Base-by-base conservation (phyloP, 306 rosid species). In the Neltuma alba region DNA sequence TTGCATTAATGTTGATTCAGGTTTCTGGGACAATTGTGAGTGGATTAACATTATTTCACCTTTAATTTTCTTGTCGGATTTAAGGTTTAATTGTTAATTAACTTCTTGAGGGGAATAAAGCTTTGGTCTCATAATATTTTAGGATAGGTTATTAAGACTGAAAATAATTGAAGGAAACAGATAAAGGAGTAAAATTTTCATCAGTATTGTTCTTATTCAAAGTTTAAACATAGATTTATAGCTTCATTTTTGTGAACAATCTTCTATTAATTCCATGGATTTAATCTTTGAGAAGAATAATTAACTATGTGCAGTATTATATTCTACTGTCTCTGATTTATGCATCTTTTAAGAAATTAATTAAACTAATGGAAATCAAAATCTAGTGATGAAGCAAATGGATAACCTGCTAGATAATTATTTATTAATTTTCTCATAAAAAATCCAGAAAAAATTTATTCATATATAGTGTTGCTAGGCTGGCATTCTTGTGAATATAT, bases 11-110 rank as follows among this genome's bases (percentile, higher is more conserved):
- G 66, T 27, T 76, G 65, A 66, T 76, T 79, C 33, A 72, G n/a
- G 72, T 78, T 76, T 82, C 23, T 79, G 83, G 80, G 88, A 47
- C 48, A 82, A 82, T 28, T 82, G 84, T 79, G 80, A 65, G 60
- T 52, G 60, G n/a, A 52, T 20, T n/a, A 85, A 79, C 80, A 25
- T 71, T 55, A 41, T 63, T 40, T 21, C 44, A 70, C 72, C 76
- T 73, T 11, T 47, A 37, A 6, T 37, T 37, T 50, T 4, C 30
- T 79, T 82, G 84, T 72, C 79, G 72, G 76, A 60, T 74, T 83
- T 45, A 79, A 71, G 84, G 65, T 52, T 82, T 71, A 69, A 74
- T 34, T 79, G 82, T 70, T 83, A 60, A 71, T 79, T 79, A 79
- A 85, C 11, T 13, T 85, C 76, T 79, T 16, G 64, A 78, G 75